These are phyloP conservation scores for Asterochloris erici DNA, from an alignment of 139 green algal genomes.

Conservation along the genomic window DNA sequence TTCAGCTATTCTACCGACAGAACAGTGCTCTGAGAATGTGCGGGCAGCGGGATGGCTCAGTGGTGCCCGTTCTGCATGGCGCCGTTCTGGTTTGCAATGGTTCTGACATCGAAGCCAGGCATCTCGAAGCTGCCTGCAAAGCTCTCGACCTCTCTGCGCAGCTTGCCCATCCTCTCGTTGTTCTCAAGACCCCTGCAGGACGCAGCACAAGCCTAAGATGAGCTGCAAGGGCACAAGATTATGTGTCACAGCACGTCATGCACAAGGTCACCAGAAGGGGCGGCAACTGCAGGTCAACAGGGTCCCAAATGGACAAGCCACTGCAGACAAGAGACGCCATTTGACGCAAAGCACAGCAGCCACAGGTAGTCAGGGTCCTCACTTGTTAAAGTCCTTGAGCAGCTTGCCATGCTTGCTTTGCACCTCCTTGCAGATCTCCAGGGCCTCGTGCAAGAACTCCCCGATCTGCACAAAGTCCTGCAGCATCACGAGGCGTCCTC, in stretches of 20 bases:
- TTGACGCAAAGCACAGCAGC: background rate
- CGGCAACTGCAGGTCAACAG: too few relatives aligned
- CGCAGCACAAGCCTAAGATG: too few relatives aligned
- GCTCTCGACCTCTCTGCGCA: conserved; percentile 41
- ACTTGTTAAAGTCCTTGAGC: conserved; percentile 73
- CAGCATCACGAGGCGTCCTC: conserved; percentile 39
- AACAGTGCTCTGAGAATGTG: too few relatives aligned
- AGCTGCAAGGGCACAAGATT: background rate
- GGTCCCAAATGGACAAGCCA: background rate
- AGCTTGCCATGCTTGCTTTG: conserved; percentile 77
- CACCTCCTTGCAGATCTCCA: conserved; percentile 70
- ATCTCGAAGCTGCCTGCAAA: conserved; percentile 53
- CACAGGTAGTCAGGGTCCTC: background rate
- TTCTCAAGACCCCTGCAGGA: conserved; percentile 30
- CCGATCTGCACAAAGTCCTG: conserved; percentile 68
- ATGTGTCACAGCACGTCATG: background rate
- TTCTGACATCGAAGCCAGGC: conserved; percentile 51
- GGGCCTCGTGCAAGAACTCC: conserved; percentile 65
- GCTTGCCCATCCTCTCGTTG: conserved; percentile 32
- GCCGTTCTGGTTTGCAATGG: conserved; percentile 12
- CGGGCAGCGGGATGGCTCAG: background rate
- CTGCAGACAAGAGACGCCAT: background rate
- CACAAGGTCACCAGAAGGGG: too few relatives aligned
- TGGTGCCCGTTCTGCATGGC: conserved; percentile 2
- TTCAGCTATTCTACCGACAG: too few relatives aligned